Evolutionary conservation across 331 rosid genomes (phyloP).

Genomic region (Ulmus americana): DNA sequence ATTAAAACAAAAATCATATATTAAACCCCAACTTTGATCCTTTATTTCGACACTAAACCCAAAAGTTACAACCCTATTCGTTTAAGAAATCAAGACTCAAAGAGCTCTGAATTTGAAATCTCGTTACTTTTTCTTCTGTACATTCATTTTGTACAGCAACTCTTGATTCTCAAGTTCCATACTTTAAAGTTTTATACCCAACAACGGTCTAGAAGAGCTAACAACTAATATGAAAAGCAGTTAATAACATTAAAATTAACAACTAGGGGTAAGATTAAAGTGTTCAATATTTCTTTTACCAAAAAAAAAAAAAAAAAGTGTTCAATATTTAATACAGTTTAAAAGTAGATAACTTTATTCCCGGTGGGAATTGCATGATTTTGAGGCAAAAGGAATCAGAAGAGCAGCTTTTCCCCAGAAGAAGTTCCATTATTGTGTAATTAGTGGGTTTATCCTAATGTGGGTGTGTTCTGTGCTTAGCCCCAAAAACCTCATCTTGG

Average conservation of each 20-base stretch:
- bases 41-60: not conserved
- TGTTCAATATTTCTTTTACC: too few relatives aligned
- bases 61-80: not conserved
- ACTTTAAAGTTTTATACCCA: not conserved
- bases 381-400: slow-evolving; percentile 77
- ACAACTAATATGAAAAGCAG: slow-evolving; percentile 14
- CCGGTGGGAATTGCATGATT: slow-evolving; percentile 47
- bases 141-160: not conserved
- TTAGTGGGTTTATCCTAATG: slow-evolving; percentile 57
- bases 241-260: not conserved
- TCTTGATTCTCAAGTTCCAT: not conserved
- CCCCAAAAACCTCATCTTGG: slow-evolving; percentile 49
- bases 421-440: slow-evolving; percentile 67
- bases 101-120: not conserved
- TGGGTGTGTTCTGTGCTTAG: slow-evolving; percentile 35
- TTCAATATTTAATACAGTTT: not conserved
- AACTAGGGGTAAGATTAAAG: not conserved
- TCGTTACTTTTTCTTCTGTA: not conserved
- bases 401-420: slow-evolving; percentile 52
- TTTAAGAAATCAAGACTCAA: not conserved
- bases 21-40: not conserved
- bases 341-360: slow-evolving; percentile 47
- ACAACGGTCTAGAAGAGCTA: not conserved
- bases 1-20: not conserved
- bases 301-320: too few relatives aligned